Percentiles rank a stretch among this genome's conserved stretches.
Evolutionary conservation across 108 stramenopile genomes (phyloP).

Genomic region (Fistulifera solaris): DNA sequence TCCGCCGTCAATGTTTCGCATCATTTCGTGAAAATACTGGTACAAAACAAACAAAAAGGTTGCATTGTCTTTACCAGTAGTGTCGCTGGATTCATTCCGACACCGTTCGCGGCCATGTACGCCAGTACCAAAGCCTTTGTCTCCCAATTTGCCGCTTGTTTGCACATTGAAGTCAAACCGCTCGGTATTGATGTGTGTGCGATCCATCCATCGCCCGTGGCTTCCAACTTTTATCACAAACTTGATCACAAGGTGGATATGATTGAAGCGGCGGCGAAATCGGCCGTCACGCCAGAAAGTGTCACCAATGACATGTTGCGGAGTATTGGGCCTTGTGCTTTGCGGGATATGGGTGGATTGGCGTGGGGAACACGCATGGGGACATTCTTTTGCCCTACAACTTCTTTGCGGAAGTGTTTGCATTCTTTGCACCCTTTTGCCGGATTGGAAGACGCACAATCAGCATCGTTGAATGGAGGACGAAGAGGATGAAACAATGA

Average conservation of each 20-base stretch:
- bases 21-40: conserved; percentile 80
- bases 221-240: conserved; percentile 92
- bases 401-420: conserved; percentile 86
- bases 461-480: conserved; percentile 24
- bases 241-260: conserved; percentile 89
- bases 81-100: conserved; percentile 95
- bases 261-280: conserved; percentile 83
- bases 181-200: conserved; percentile 97
- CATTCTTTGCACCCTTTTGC: conserved; percentile 76
- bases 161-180: conserved; percentile 80
- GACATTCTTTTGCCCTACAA: conserved; percentile 85
- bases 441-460: conserved; percentile 88
- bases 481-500: too few relatives aligned
- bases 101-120: conserved; percentile 97
- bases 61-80: conserved; percentile 96
- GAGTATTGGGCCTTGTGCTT: conserved; percentile 83
- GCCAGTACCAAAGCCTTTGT: conserved; percentile 99
- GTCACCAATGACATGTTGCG: conserved; percentile 88
- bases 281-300: conserved; percentile 74
- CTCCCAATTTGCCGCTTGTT: conserved; percentile 70
- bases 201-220: conserved; percentile 96
- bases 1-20: conserved; percentile 90
- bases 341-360: conserved; percentile 79
- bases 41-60: conserved; percentile 65
- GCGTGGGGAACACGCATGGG: conserved; percentile 68